Evolutionary conservation across 176 grass and related monocot species (phyloP).

Genomic region (Ananas comosus): DNA sequence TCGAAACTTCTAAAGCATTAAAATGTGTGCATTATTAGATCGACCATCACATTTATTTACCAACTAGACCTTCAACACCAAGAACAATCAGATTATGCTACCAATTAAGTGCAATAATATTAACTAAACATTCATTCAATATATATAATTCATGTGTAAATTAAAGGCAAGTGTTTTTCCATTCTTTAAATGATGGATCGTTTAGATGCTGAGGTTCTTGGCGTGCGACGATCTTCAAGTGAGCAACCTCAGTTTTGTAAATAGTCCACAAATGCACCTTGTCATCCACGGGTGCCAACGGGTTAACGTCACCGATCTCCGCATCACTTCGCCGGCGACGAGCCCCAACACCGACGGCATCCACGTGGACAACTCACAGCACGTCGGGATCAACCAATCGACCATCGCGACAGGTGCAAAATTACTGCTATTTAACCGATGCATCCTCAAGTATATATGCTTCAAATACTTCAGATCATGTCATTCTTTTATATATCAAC

Average conservation of each 20-base stretch:
- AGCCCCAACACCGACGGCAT: conserved; percentile 69
- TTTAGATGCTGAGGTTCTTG: conserved; percentile 11
- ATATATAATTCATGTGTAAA: background rate
- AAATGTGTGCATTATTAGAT: too few relatives aligned
- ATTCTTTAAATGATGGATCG: background rate
- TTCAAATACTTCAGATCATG: background rate
- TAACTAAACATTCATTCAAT: background rate
- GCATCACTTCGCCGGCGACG: conserved; percentile 24
- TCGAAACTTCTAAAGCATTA: too few relatives aligned
- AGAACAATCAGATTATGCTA: too few relatives aligned
- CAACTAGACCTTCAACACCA: too few relatives aligned
- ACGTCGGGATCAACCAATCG: conserved; percentile 15
- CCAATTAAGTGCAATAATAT: too few relatives aligned
- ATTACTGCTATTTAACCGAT: background rate
- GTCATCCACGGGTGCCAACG: conserved; percentile 7
- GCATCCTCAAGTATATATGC: background rate
- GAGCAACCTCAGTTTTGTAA: background rate
- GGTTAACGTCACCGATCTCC: conserved; percentile 13
- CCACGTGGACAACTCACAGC: conserved; percentile 22
- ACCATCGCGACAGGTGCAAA: conserved; percentile 19
- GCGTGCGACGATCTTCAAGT: conserved; percentile 17
- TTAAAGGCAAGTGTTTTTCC: background rate
- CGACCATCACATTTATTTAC: too few relatives aligned
- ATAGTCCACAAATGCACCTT: conserved; percentile 48
- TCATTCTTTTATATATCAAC: background rate